Evolutionary conservation across 2,329 filamentous ascomycete genomes (phyloP).

Genomic region (Fusarium virguliforme): DNA sequence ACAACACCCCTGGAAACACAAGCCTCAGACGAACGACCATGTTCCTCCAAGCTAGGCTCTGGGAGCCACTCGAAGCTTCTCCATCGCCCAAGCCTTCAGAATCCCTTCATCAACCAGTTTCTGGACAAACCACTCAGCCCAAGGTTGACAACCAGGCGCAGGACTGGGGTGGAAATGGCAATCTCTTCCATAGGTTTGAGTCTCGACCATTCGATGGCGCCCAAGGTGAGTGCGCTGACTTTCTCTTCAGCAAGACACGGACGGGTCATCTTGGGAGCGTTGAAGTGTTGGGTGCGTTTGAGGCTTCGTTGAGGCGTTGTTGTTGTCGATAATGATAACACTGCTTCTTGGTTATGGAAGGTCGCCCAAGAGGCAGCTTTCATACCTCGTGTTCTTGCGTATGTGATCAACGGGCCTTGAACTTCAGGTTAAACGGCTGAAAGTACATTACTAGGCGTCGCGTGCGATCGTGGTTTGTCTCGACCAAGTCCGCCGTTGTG

Average conservation of each 20-base stretch:
- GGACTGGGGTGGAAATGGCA: neutral
- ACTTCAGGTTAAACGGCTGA: no score
- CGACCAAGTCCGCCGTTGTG: no score
- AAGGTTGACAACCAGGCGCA: neutral
- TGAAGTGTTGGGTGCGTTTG: neutral
- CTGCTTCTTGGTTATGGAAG: neutral
- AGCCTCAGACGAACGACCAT: neutral
- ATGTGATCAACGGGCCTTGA: neutral
- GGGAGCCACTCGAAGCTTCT: neutral
- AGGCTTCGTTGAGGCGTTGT: neutral
- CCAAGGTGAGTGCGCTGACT: neutral
- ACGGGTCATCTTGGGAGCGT: neutral
- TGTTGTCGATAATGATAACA: neutral
- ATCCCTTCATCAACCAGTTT: neutral
- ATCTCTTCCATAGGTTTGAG: neutral
- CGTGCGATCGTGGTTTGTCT: no score
- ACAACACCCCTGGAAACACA: neutral
- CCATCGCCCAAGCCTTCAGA: neutral
- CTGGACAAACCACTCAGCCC: neutral
- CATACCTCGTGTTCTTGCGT: neutral
- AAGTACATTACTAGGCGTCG: no score
- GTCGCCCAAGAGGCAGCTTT: neutral
- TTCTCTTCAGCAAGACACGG: neutral
- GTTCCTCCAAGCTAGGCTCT: neutral
- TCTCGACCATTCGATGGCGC: neutral